Evolutionary conservation across 1,284 basidiomycete genomes (phyloP).

Genomic region (Moniliella sp.): DNA sequence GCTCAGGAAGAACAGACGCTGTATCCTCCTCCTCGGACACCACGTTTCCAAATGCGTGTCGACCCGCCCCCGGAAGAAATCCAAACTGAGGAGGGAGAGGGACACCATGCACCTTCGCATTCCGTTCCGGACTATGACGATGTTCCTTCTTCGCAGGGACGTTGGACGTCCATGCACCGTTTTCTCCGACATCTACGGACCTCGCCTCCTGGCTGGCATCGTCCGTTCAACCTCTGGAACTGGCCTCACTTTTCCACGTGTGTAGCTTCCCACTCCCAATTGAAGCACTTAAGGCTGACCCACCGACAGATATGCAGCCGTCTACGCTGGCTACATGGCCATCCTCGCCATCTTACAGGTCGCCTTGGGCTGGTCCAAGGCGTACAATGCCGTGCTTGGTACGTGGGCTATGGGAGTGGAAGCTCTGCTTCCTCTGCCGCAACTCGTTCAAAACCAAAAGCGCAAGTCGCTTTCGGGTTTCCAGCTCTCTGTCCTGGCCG

Average conservation of each 20-base stretch:
- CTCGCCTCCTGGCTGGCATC: too few relatives aligned
- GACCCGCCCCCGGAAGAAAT: constrained; percentile 6
- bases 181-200: too few relatives aligned
- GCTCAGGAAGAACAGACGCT: constrained; percentile 3
- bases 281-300: too few relatives aligned
- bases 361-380: constrained; percentile 47
- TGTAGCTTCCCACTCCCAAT: too few relatives aligned
- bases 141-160: too few relatives aligned
- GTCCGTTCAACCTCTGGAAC: too few relatives aligned
- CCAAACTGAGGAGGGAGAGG: too few relatives aligned
- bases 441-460: constrained; percentile 42
- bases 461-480: constrained; percentile 59
- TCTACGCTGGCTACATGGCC: constrained; percentile 47
- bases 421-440: constrained; percentile 27
- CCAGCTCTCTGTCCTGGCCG: constrained; percentile 50
- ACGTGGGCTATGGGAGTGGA: constrained; percentile 48
- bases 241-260: too few relatives aligned
- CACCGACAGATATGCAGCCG: too few relatives aligned
- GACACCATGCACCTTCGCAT: too few relatives aligned
- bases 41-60: constrained; percentile 1
- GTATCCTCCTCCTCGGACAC: constrained; percentile 3
- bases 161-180: too few relatives aligned
- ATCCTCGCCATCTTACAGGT: constrained; percentile 36
- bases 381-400: constrained; percentile 50
- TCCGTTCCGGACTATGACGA: too few relatives aligned